Conservation (phyloP, 768 basidiomycete genomes). For the Psilocybe cubensis region DNA sequence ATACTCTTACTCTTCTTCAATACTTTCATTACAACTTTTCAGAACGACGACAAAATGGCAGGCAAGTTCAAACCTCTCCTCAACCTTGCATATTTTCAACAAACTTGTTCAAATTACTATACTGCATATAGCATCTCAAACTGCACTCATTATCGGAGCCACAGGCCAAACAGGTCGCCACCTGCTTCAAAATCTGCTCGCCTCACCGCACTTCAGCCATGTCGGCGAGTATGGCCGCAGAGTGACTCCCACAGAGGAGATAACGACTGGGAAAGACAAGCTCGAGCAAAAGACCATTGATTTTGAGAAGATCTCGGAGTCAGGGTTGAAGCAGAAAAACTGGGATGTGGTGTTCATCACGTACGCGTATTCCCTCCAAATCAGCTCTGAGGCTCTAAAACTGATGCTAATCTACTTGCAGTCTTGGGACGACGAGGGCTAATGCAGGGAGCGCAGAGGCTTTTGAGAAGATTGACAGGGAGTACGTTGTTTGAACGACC, state of each 20-base stretch:
- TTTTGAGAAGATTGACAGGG: slow-evolving; percentile 80
- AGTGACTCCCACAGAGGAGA: slow-evolving; percentile 47
- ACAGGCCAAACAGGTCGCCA: slow-evolving; percentile 72
- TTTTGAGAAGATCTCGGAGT: slow-evolving; percentile 65
- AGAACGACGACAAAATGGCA: slow-evolving; percentile 5
- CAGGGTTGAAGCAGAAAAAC: slow-evolving; percentile 52
- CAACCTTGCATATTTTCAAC: background rate
- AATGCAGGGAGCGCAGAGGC: slow-evolving; percentile 63
- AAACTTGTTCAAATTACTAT: no score
- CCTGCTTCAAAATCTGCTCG: slow-evolving; percentile 64
- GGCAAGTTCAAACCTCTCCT: background rate
- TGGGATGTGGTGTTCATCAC: slow-evolving; percentile 83
- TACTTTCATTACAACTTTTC: background rate
- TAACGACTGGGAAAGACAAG: slow-evolving; percentile 53
- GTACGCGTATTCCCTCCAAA: slow-evolving; percentile 37
- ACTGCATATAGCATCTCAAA: slow-evolving; percentile 32
- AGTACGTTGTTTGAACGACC: slow-evolving; percentile 43
- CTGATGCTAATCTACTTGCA: slow-evolving; percentile 18
- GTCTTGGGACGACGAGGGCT: slow-evolving; percentile 68
- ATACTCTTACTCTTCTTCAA: background rate
- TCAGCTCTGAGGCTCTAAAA: background rate
- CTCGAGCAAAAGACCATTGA: slow-evolving; percentile 70
- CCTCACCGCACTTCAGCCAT: slow-evolving; percentile 53
- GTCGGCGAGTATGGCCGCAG: slow-evolving; percentile 76
- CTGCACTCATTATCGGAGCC: slow-evolving; percentile 76